phyloP scores from a whole-genome alignment of 805 yeast species.

The Cyberlindnera saturnus region DNA sequence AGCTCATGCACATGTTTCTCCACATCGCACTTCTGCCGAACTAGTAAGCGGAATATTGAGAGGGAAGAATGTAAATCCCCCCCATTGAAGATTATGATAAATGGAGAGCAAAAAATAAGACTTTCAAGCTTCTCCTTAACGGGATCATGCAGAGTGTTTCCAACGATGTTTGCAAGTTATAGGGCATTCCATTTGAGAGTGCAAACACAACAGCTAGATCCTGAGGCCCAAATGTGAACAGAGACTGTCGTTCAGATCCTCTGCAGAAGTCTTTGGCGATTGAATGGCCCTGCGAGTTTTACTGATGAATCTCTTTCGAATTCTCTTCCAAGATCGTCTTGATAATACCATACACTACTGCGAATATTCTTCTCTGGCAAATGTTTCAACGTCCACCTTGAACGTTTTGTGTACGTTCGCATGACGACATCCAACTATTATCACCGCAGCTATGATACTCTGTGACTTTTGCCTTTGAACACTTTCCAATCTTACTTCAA shows the following conservation, averaged over 20 bases:
- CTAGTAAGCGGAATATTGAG: too few species aligned
- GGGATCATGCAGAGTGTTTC: too few species aligned
- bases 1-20: too few species aligned
- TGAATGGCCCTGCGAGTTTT: constrained; percentile 34
- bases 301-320: constrained; percentile 22
- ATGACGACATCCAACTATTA: constrained; percentile 88
- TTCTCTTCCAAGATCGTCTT: constrained; percentile 54
- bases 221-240: constrained; percentile 92
- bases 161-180: too few species aligned
- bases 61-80: too few species aligned
- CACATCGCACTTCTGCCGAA: too few species aligned
- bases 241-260: constrained; percentile 89
- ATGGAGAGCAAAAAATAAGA: too few species aligned
- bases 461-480: constrained; percentile 84
- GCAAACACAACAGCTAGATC: constrained; percentile 44
- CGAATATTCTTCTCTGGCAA: constrained; percentile 95
- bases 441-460: constrained; percentile 94
- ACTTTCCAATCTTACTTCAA: constrained; percentile 81
- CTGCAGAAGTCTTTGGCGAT: constrained; percentile 86
- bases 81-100: too few species aligned
- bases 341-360: constrained; percentile 76
- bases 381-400: constrained; percentile 90
- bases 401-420: constrained; percentile 92
- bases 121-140: too few species aligned
- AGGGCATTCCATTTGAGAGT: too few species aligned